These are phyloP conservation scores for Aureobasidium sp. DNA, from an alignment of 2,329 filamentous ascomycete species.

Conservation along the genomic window DNA sequence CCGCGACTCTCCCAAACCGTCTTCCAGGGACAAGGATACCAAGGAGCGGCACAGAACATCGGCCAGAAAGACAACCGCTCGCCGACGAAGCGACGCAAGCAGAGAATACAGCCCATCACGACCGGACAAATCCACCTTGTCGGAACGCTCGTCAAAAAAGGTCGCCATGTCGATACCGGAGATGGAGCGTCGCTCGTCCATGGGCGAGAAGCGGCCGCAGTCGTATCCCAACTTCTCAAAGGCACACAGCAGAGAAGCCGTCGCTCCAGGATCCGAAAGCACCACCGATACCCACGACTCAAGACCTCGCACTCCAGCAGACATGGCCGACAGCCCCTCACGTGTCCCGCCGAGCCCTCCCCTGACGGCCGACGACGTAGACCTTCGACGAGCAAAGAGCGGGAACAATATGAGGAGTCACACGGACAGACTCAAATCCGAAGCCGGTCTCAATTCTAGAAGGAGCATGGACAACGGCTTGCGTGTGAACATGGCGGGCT, in stretches of 20 bases:
- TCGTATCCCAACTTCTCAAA: slow-evolving; percentile 83
- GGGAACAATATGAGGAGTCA: slow-evolving; percentile 35
- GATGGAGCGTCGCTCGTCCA: slow-evolving; percentile 34
- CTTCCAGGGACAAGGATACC: slow-evolving; percentile 15
- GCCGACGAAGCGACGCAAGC: slow-evolving; percentile 17
- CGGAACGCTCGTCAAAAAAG: slow-evolving; percentile 21
- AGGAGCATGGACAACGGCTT: slow-evolving; percentile 34
- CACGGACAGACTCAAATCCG: slow-evolving; percentile 28
- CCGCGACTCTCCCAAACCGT: slow-evolving; percentile 23
- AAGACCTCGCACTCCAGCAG: slow-evolving; percentile 11
- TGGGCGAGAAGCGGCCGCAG: slow-evolving; percentile 34
- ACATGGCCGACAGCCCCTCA: slow-evolving; percentile 15
- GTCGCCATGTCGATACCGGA: slow-evolving; percentile 36
- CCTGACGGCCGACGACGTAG: slow-evolving; percentile 35
- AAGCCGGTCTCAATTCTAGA: slow-evolving; percentile 29
- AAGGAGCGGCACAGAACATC: slow-evolving; percentile 19
- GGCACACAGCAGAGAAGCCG: slow-evolving; percentile 79
- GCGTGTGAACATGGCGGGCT: slow-evolving; percentile 29
- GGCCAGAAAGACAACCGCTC: slow-evolving; percentile 14
- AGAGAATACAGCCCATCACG: slow-evolving; percentile 15
- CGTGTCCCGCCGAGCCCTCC: slow-evolving; percentile 40
- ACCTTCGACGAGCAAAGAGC: slow-evolving; percentile 36
- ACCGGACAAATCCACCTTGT: slow-evolving; percentile 14
- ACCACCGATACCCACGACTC: not conserved
- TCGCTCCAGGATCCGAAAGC: slow-evolving; percentile 42